phyloP scores from a whole-genome alignment of 2,329 filamentous ascomycete genomes.

The Cadophora gregata region DNA sequence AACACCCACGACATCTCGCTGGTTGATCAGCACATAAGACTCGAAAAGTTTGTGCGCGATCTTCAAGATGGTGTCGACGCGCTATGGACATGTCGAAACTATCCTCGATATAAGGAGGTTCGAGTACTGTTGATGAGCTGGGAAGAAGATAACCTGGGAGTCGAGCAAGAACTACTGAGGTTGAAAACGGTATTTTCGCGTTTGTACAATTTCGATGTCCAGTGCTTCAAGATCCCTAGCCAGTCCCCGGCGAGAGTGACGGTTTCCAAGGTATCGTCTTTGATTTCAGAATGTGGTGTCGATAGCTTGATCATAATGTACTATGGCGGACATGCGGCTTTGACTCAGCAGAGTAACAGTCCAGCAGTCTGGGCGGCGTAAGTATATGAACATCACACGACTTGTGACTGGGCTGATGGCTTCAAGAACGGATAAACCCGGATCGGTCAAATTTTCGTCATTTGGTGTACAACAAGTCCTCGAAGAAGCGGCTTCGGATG shows the following conservation, averaged over 20 bases:
- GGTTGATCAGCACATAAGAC: conserved; percentile 13
- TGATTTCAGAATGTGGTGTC: conserved; percentile 18
- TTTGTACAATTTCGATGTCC: conserved; percentile 19
- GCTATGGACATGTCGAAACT: conserved; percentile 18
- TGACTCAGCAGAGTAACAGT: not conserved
- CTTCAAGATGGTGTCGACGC: conserved; percentile 20
- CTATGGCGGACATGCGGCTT: conserved; percentile 25
- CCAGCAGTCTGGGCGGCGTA: not conserved
- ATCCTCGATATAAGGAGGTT: conserved; percentile 15
- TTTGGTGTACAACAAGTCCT: conserved; percentile 26
- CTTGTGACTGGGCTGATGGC: not conserved
- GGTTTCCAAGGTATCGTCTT: conserved; percentile 6
- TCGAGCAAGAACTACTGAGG: conserved; percentile 13
- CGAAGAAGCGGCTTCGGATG: conserved; percentile 26
- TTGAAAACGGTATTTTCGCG: conserved; percentile 19
- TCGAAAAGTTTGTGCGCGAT: conserved; percentile 21
- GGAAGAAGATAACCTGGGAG: conserved; percentile 29
- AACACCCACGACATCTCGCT: conserved; percentile 14
- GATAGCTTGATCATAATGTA: conserved; percentile 28
- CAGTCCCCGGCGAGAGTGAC: conserved; percentile 19
- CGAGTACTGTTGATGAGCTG: conserved; percentile 24
- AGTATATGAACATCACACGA: not conserved
- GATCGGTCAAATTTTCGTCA: conserved; percentile 21
- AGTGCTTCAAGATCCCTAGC: conserved; percentile 21
- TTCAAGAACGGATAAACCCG: conserved; percentile 17